Base-by-base conservation (phyloP, 192 early-diverging fungal genomes). In the Umbelopsis vinacea region DNA sequence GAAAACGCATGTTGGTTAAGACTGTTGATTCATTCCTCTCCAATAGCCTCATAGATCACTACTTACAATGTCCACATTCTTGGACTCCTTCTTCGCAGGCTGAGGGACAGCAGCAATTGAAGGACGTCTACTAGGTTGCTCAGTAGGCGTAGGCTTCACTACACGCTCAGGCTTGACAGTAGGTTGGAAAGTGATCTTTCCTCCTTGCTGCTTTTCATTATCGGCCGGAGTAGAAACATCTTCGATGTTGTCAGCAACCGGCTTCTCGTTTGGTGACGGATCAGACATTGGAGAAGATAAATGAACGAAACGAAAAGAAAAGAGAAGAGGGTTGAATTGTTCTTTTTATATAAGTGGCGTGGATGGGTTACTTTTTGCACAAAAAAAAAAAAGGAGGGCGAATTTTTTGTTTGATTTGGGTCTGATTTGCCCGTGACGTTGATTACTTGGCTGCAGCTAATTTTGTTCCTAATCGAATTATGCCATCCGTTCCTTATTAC, bases 41-140 rank as follows among this genome's bases (percentile, higher is more conserved):
- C 52, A 0, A 24, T 12, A 68, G n/a, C 22, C 46, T 46, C 35
- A 40, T n/a, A 29, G 52, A 37, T 52, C 21, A 8, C n/a, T 43
- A 75, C 84, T 83, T 83, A 87, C 86, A 76, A 87, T 85, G 45
- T 87, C 86, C 4, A 87, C 69, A 38, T 79, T 48, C 66, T 82
- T 82, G 10, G 68, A 46, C 9, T 70, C 22, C 22, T 73, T 68
- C 53, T 72, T 77, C 21, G 21, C 37, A 17, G 72, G 67, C n/a
- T 66, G 47, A 37, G 54, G 66, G 12, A 67, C 71, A 14, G 76
- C 71, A 46, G 67, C 69, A 8, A 77, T 50, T 21, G 76, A 77
- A 23, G 76, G 76, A 9, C 67, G 45, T 45, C 72, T 63, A 48
- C 69, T 66, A n/a, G 45, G 54, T 24, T 72, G 75, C 2, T 69